Conservation (phyloP, 2,329 filamentous ascomycete genomes). For the Pseudocercospora fijiensis region DNA sequence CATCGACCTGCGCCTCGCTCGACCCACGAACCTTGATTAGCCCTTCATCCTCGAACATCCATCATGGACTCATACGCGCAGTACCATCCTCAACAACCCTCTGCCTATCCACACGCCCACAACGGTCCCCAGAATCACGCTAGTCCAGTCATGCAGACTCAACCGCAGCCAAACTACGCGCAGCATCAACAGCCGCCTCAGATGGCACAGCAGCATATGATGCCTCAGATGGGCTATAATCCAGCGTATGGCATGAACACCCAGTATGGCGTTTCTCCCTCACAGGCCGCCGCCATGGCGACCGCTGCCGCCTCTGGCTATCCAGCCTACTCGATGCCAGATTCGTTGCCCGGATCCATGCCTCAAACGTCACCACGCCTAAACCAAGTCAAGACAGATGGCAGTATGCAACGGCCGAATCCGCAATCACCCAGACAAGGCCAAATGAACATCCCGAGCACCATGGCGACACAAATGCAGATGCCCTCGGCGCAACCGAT, state of each 20-base stretch:
- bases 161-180: conserved; percentile 55
- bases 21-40: conserved; percentile 26
- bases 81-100: conserved; percentile 48
- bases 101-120: conserved; percentile 44
- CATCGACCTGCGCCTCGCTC: conserved; percentile 14
- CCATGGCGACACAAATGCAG: conserved; percentile 48
- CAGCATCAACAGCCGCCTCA: conserved; percentile 62
- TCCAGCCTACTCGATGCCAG: conserved; percentile 68
- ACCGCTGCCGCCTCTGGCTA: conserved; percentile 89
- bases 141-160: conserved; percentile 74
- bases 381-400: conserved; percentile 63
- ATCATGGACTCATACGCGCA: conserved; percentile 50
- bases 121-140: conserved; percentile 61
- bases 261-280: conserved; percentile 73
- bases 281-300: conserved; percentile 89
- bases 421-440: conserved; percentile 74
- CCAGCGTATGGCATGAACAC: conserved; percentile 69
- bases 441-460: conserved; percentile 53
- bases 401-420: conserved; percentile 58
- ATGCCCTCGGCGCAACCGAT: conserved; percentile 59
- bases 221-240: conserved; percentile 76
- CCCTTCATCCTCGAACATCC: conserved; percentile 29
- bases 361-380: conserved; percentile 72
- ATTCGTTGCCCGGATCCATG: conserved; percentile 63
- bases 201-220: conserved; percentile 56